Conservation (phyloP, 176 grass and related monocot genomes). For the Carex cristatella region DNA sequence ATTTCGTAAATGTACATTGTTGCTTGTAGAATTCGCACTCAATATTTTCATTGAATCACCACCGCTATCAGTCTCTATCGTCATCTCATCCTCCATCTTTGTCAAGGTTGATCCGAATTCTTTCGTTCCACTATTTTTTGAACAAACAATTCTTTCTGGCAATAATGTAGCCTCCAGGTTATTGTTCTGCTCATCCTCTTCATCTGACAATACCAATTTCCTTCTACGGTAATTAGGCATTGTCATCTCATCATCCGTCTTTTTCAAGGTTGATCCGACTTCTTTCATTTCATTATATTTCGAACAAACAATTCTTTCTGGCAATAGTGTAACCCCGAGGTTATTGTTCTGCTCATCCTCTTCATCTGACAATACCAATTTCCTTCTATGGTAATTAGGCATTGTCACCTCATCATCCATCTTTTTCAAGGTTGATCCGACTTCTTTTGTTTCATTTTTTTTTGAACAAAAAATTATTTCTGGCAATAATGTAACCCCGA, state of each 20-base stretch:
- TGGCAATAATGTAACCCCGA: too few species aligned
- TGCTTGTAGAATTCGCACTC: too few species aligned
- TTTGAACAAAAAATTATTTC: neutral
- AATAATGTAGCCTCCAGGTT: neutral
- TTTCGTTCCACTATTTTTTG: constrained; percentile 16
- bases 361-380: too few species aligned
- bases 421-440: neutral
- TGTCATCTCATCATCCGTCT: neutral
- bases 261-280: neutral
- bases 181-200: neutral
- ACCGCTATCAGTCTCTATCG: neutral
- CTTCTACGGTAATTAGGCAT: too few species aligned
- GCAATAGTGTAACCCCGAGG: neutral
- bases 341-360: neutral
- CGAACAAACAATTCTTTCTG: too few species aligned
- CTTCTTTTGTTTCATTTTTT: constrained; percentile 13
- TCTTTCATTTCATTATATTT: constrained; percentile 17
- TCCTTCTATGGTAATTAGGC: too few species aligned
- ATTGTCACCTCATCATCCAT: neutral
- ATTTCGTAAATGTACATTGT: too few species aligned
- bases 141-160: too few species aligned
- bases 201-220: too few species aligned
- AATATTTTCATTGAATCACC: neutral
- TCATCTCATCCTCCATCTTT: neutral
- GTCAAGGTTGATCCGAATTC: neutral